Evolutionary conservation across 805 yeast genomes (phyloP).

Genomic region (Kodamaea leandrae): DNA sequence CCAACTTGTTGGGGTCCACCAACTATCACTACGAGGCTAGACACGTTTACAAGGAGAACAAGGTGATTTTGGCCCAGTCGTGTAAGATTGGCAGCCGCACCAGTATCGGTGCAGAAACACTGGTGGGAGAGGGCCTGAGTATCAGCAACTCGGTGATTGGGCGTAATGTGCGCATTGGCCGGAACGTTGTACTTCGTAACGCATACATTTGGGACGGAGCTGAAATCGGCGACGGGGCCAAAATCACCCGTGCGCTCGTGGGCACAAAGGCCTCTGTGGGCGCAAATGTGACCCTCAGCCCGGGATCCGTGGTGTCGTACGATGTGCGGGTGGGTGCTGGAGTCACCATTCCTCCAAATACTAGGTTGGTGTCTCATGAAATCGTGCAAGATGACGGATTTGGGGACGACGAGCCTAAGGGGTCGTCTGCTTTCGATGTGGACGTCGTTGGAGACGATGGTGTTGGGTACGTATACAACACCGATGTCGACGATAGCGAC

Average conservation of each 20-base stretch:
- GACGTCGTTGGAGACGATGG: conserved; percentile 50
- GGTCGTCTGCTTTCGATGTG: conserved; percentile 12
- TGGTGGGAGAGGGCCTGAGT: conserved; percentile 70
- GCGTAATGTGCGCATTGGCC: conserved; percentile 79
- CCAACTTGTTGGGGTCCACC: conserved; percentile 69
- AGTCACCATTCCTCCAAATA: conserved; percentile 46
- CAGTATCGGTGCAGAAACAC: conserved; percentile 75
- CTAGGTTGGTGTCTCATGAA: conserved; percentile 52
- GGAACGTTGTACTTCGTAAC: conserved; percentile 64
- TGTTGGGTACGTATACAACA: conserved; percentile 47
- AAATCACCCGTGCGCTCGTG: conserved; percentile 61
- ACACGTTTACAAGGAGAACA: conserved; percentile 85
- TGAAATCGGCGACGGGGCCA: conserved; percentile 61
- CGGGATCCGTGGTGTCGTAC: conserved; percentile 80
- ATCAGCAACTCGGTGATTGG: conserved; percentile 79
- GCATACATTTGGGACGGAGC: conserved; percentile 89
- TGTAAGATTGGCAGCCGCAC: conserved; percentile 80
- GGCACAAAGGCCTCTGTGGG: conserved; percentile 64
- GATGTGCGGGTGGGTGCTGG: conserved; percentile 62
- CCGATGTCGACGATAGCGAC: conserved; percentile 39
- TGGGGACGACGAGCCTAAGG: conserved; percentile 20
- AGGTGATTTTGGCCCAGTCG: conserved; percentile 90
- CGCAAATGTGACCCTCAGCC: conserved; percentile 47
- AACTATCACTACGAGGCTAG: conserved; percentile 77
- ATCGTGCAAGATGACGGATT: conserved; percentile 32